Percentiles rank a stretch among this genome's conserved stretches.
Conservation (phyloP, 768 basidiomycete species). For the Panus rudis region DNA sequence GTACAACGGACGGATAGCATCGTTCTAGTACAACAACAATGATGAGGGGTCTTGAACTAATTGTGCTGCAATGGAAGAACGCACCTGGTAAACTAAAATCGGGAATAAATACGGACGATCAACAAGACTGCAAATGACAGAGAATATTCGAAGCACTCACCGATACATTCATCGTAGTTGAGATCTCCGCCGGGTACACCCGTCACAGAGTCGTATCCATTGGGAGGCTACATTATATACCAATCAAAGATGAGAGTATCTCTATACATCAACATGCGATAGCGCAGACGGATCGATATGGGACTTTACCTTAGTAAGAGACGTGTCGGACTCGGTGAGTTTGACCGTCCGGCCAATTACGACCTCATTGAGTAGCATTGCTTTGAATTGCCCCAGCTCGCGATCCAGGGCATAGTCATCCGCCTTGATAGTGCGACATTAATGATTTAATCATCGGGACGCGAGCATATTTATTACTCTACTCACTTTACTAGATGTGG, state of each 20-base stretch:
- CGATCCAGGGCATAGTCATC: slow-evolving; percentile 14
- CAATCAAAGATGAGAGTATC: neutral
- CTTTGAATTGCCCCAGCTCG: slow-evolving; percentile 8
- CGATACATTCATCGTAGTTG: slow-evolving; percentile 23
- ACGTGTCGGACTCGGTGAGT: slow-evolving; percentile 5
- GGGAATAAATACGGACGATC: neutral
- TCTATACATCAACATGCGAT: neutral
- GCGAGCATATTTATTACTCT: neutral
- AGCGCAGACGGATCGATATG: no score
- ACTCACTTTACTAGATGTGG: slow-evolving; percentile 21
- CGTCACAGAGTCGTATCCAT: slow-evolving; percentile 17
- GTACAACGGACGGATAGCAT: slow-evolving; percentile 19
- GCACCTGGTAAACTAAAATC: slow-evolving; percentile 14
- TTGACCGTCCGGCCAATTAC: slow-evolving; percentile 17
- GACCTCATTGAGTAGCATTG: slow-evolving; percentile 20
- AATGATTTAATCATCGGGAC: neutral
- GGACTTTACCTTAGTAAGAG: slow-evolving; percentile 13
- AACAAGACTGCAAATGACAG: no score
- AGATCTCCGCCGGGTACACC: slow-evolving; percentile 20
- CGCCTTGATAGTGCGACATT: slow-evolving; percentile 8
- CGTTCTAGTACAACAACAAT: slow-evolving; percentile 12
- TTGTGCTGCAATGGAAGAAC: neutral
- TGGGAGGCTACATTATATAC: slow-evolving; percentile 18
- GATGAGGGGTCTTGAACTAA: neutral
- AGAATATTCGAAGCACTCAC: slow-evolving; percentile 8